Conservation (phyloP, 345 rosid genomes). For the Eucalyptus sp. region DNA sequence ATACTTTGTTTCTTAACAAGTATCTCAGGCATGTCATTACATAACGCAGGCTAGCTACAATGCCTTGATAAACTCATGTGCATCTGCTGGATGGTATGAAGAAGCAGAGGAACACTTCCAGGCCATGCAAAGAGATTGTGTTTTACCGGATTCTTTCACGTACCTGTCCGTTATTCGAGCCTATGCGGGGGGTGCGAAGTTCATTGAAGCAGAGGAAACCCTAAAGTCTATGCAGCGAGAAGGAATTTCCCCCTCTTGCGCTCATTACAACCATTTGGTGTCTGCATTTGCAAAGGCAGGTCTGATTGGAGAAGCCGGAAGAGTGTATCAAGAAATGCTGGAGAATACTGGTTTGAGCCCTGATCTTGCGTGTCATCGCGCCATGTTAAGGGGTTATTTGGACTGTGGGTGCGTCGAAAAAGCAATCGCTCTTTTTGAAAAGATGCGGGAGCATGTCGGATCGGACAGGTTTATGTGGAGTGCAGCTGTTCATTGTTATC, state of each 20-base stretch:
- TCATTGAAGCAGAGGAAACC: constrained; percentile 47
- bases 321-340: constrained; percentile 28
- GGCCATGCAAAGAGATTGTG: constrained; percentile 50
- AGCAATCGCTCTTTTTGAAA: constrained; percentile 43
- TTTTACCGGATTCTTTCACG: constrained; percentile 28
- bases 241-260: constrained; percentile 31
- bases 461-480: constrained; percentile 44
- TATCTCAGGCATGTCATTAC: not conserved
- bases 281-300: constrained; percentile 45
- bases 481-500: constrained; percentile 49
- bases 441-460: constrained; percentile 20
- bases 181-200: constrained; percentile 37
- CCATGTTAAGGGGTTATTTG: constrained; percentile 56
- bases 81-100: constrained; percentile 20
- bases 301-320: constrained; percentile 45
- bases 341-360: constrained; percentile 26
- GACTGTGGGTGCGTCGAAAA: constrained; percentile 36
- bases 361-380: constrained; percentile 32
- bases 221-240: constrained; percentile 35
- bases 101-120: constrained; percentile 44
- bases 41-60: constrained; percentile 64
- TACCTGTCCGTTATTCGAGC: constrained; percentile 51
- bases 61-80: constrained; percentile 44
- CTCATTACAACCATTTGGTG: constrained; percentile 45
- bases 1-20: not conserved